phyloP scores from a whole-genome alignment of 176 grass and related monocot genomes.

The Raddia guianensis region DNA sequence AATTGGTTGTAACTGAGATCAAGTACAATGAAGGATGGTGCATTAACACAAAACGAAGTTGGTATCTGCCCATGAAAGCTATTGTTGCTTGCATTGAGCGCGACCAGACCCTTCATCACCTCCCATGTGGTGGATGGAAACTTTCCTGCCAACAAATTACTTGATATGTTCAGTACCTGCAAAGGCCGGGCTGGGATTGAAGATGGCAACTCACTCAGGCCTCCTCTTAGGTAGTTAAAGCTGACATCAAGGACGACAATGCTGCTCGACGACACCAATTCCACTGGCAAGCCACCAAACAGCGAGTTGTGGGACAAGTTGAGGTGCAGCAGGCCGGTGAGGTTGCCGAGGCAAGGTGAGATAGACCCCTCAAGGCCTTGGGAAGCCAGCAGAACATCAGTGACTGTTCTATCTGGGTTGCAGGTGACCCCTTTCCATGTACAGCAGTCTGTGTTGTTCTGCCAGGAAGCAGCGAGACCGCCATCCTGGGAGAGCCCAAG shows the following conservation, averaged over 20 bases:
- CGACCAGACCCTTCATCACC: conserved; percentile 27
- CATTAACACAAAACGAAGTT: background rate
- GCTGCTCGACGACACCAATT: conserved; percentile 34
- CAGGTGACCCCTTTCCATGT: conserved; percentile 53
- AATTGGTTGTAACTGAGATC: conserved; percentile 53
- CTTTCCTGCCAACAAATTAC: conserved; percentile 34
- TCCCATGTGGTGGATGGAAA: conserved; percentile 47
- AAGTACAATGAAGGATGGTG: conserved; percentile 20
- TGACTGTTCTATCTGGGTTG: conserved; percentile 6
- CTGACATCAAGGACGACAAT: conserved; percentile 50
- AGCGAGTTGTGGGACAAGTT: conserved; percentile 53
- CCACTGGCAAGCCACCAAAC: conserved; percentile 22
- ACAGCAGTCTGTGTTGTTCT: conserved; percentile 45
- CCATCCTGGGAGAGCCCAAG: conserved; percentile 12
- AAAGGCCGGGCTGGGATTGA: conserved; percentile 22
- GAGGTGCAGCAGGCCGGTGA: conserved; percentile 38
- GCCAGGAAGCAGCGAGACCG: conserved; percentile 33
- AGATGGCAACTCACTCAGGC: conserved; percentile 26
- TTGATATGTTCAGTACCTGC: conserved; percentile 57
- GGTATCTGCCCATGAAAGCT: conserved; percentile 47
- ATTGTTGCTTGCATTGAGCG: conserved; percentile 54
- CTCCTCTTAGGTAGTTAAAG: conserved; percentile 45
- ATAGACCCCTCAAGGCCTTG: conserved; percentile 45
- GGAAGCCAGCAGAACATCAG: conserved; percentile 34
- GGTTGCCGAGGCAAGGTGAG: conserved; percentile 50